These are phyloP conservation scores for Cryphonectria carpinicola DNA, from an alignment of 2,329 filamentous ascomycete genomes.

Conservation along the genomic window DNA sequence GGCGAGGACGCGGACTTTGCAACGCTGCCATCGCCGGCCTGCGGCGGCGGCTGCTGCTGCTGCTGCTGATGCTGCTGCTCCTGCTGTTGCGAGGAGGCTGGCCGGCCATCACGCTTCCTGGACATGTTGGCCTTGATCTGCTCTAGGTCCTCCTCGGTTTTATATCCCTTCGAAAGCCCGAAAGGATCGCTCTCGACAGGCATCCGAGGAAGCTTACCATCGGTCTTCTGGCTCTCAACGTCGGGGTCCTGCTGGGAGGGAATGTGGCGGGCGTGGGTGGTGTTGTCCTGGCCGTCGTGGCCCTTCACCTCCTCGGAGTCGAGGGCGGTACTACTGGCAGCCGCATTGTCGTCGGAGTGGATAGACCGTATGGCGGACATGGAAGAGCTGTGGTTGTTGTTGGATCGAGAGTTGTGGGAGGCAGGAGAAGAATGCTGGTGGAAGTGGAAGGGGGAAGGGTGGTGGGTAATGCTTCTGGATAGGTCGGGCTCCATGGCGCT, in stretches of 20 bases:
- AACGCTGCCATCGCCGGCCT: slow-evolving; percentile 18
- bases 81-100: slow-evolving; percentile 33
- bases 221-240: slow-evolving; percentile 52
- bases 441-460: slow-evolving; percentile 50
- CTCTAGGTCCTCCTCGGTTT: slow-evolving; percentile 75
- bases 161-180: slow-evolving; percentile 75
- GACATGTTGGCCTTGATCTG: slow-evolving; percentile 80
- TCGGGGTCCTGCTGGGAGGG: slow-evolving; percentile 41
- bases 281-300: slow-evolving; percentile 37
- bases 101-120: slow-evolving; percentile 65
- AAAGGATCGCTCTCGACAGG: slow-evolving; percentile 77
- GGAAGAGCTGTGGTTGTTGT: slow-evolving; percentile 32
- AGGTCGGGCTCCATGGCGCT: slow-evolving; percentile 45
- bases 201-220: slow-evolving; percentile 57
- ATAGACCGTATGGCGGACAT: slow-evolving; percentile 27
- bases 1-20: slow-evolving; percentile 26
- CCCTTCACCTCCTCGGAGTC: slow-evolving; percentile 44
- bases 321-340: slow-evolving; percentile 52
- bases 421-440: slow-evolving; percentile 37
- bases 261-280: slow-evolving; percentile 46
- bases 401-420: slow-evolving; percentile 8
- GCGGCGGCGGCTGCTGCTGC: slow-evolving; percentile 35
- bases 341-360: slow-evolving; percentile 35
- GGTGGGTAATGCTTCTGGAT: slow-evolving; percentile 47
- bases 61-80: slow-evolving; percentile 35